These are phyloP conservation scores for Vitis riparia DNA, from an alignment of 164 flowering plant genomes.

Conservation along the genomic window DNA sequence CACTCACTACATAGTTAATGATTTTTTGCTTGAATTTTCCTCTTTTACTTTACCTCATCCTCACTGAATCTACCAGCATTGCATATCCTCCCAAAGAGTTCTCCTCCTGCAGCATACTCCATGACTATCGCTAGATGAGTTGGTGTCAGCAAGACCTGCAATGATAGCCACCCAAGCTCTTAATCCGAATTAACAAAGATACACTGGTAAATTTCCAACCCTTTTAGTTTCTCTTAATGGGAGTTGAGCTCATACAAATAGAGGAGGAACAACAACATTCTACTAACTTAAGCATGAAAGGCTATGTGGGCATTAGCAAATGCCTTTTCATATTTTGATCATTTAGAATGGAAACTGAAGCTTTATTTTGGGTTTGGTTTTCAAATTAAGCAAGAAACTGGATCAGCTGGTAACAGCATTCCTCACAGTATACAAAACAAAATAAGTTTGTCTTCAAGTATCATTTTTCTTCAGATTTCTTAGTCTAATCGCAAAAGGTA, in stretches of 20 bases:
- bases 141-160: slow-evolving; percentile 73
- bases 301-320: too few relatives aligned
- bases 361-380: neutral
- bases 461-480: too few relatives aligned
- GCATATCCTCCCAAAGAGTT: slow-evolving; percentile 78
- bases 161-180: neutral
- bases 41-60: slow-evolving; percentile 62
- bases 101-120: slow-evolving; percentile 93
- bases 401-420: neutral
- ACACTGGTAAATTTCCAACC: neutral
- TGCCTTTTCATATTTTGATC: neutral
- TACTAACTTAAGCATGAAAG: too few relatives aligned
- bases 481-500: too few relatives aligned
- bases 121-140: slow-evolving; percentile 85
- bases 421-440: neutral
- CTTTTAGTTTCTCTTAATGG: neutral
- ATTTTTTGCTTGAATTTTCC: neutral
- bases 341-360: neutral
- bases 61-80: slow-evolving; percentile 84
- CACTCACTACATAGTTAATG: neutral
- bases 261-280: too few relatives aligned
- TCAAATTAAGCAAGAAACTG: neutral
- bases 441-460: too few relatives aligned
- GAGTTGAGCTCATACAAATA: too few relatives aligned
- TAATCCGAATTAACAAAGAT: neutral